Conservation (phyloP, 164 flowering plant genomes). For the Vitis vinifera region ASM3070453v1 NC_081805.1:24937001-24937500, state of each 20-base stretch:
- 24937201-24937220: not conserved
- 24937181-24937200: too few species aligned
- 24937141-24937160: conserved; percentile 30
- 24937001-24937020: too few species aligned
- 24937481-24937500: too few species aligned
- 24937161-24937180: not conserved
- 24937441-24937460: not conserved
- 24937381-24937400: conserved; percentile 69
- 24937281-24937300: conserved; percentile 72
- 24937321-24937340: conserved; percentile 32
- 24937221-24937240: not conserved
- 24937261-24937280: conserved; percentile 68
- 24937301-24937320: conserved; percentile 74
- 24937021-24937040: too few species aligned
- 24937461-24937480: not conserved
- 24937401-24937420: conserved; percentile 2
- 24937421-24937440: too few species aligned
- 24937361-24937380: conserved; percentile 72
- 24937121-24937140: conserved; percentile 80
- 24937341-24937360: conserved; percentile 44
- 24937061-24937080: not conserved
- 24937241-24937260: conserved; percentile 70
- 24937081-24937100: conserved; percentile 15
- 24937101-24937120: conserved; percentile 67
- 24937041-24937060: too few species aligned